Conservation (phyloP, 768 basidiomycete genomes). For the Astraeus odoratus region DNA sequence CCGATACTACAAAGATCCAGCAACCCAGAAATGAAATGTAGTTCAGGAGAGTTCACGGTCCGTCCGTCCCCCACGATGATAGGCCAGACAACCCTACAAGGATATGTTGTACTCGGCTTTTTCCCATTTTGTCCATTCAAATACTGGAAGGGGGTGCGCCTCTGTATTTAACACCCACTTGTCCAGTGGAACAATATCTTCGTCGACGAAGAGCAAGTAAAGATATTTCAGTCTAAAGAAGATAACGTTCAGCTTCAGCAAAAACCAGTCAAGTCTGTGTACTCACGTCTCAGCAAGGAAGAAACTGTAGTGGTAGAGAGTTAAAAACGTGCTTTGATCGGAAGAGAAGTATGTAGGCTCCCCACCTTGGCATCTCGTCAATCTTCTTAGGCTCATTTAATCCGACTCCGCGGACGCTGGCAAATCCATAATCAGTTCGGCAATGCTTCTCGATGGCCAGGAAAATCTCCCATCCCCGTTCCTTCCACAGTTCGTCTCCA, state of each 20-base stretch:
- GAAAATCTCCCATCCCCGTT: constrained; percentile 40
- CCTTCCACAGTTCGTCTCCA: constrained; percentile 43
- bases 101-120: constrained; percentile 34
- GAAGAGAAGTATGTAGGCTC: not conserved
- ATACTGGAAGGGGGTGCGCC: constrained; percentile 74
- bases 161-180: constrained; percentile 63
- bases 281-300: constrained; percentile 49
- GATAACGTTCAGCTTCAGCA: not conserved
- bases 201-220: constrained; percentile 60
- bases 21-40: no score
- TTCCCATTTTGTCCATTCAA: constrained; percentile 54
- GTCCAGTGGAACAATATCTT: constrained; percentile 49
- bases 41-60: no score
- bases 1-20: no score
- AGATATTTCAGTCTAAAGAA: constrained; percentile 59
- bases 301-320: constrained; percentile 27
- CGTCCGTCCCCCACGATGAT: no score
- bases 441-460: constrained; percentile 43
- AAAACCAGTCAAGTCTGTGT: not conserved
- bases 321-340: not conserved
- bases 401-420: constrained; percentile 36
- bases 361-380: constrained; percentile 43
- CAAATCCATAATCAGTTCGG: constrained; percentile 40
- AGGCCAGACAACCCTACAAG: not conserved
- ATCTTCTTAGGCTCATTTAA: constrained; percentile 19